Evolutionary conservation across 1,284 basidiomycete species (phyloP).

Genomic region (Cryptococcus sp.): DNA sequence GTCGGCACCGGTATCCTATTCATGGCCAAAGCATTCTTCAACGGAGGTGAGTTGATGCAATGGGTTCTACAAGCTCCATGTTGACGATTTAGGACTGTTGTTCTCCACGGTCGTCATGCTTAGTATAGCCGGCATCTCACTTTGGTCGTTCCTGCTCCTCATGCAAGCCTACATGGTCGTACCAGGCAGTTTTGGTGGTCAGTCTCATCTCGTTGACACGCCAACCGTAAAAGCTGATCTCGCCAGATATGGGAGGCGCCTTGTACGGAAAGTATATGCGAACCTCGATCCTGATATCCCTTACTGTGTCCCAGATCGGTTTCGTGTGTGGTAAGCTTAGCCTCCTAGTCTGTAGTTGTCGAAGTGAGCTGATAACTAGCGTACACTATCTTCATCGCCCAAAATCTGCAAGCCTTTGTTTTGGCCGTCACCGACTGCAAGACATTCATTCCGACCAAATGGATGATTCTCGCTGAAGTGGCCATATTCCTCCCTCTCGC

Average conservation of each 20-base stretch:
- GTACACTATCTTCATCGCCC: constrained; percentile 93
- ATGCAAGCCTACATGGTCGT: constrained; percentile 85
- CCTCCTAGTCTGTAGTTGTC: not conserved
- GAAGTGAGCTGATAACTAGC: constrained; percentile 51
- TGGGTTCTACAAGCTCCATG: too few species aligned
- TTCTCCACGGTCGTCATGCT: constrained; percentile 80
- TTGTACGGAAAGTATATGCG: constrained; percentile 94
- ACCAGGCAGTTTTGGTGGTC: constrained; percentile 88
- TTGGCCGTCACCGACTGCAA: constrained; percentile 77
- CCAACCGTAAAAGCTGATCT: not conserved
- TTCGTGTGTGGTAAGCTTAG: constrained; percentile 42
- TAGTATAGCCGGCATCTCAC: constrained; percentile 78
- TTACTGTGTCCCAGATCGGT: constrained; percentile 81
- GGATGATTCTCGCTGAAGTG: constrained; percentile 79
- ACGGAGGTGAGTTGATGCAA: constrained; percentile 43
- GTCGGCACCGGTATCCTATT: constrained; percentile 96
- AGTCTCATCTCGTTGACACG: constrained; percentile 21
- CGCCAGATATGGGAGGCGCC: constrained; percentile 77
- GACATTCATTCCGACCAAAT: constrained; percentile 64
- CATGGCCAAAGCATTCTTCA: constrained; percentile 74
- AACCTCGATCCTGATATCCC: constrained; percentile 78
- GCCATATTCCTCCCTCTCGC: constrained; percentile 81
- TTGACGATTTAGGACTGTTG: constrained; percentile 56
- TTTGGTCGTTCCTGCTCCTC: constrained; percentile 91
- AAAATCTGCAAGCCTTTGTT: constrained; percentile 86